Evolutionary conservation across 441 rosid species (phyloP).

Genomic region (Aquilaria agallochum): DNA sequence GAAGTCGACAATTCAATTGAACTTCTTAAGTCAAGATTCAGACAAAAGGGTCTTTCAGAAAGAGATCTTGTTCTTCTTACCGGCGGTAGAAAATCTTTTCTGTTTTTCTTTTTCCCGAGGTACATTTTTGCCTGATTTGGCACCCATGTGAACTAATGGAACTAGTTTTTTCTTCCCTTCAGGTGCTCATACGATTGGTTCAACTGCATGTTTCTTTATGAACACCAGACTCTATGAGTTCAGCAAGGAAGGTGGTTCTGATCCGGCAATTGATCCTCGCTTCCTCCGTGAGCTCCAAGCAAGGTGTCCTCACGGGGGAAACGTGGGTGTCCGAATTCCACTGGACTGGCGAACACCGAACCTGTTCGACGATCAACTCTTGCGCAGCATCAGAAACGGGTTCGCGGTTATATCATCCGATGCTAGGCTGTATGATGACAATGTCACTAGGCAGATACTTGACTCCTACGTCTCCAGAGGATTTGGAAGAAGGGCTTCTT

Average conservation of each 20-base stretch:
- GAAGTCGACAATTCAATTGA: constrained; percentile 49
- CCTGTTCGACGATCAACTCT: constrained; percentile 44
- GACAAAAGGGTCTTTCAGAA: constrained; percentile 55
- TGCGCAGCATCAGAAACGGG: constrained; percentile 47
- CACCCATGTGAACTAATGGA: too few relatives aligned
- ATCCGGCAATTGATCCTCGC: constrained; percentile 41
- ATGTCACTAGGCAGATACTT: constrained; percentile 24
- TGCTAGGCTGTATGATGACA: constrained; percentile 50
- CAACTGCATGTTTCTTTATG: constrained; percentile 70
- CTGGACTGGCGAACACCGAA: constrained; percentile 42
- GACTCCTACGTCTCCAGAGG: constrained; percentile 32
- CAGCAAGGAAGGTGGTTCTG: constrained; percentile 27
- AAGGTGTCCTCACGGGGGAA: constrained; percentile 42
- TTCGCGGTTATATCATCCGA: constrained; percentile 61
- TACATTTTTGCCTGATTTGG: too few relatives aligned
- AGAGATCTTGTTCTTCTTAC: constrained; percentile 67
- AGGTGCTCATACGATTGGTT: constrained; percentile 74
- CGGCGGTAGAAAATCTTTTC: constrained; percentile 26
- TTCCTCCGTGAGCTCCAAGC: constrained; percentile 38
- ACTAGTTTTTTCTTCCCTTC: neutral
- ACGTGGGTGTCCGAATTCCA: constrained; percentile 37
- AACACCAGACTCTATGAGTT: constrained; percentile 39
- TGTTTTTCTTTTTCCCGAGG: too few relatives aligned
- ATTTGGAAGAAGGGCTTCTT: constrained; percentile 12
- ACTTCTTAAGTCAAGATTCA: constrained; percentile 45